Evolutionary conservation across 371 early-diverging fungal genomes (phyloP).

Genomic region (Haplosporangium sp.): DNA sequence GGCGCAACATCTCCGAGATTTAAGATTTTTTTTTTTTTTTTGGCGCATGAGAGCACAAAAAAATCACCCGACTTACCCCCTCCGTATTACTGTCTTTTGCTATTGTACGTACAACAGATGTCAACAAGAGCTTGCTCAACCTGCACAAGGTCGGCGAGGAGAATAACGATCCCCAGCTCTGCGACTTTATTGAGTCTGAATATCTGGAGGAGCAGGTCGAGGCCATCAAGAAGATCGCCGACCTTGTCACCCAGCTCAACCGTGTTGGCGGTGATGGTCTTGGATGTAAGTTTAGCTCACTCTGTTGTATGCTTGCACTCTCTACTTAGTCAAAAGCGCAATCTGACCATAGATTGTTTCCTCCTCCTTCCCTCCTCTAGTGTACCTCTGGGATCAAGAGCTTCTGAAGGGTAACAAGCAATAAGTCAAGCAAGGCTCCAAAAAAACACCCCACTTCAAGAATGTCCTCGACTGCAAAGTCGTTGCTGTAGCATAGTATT

Average conservation of each 20-base stretch:
- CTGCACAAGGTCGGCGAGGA: slow-evolving; percentile 64
- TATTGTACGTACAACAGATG: slow-evolving; percentile 55
- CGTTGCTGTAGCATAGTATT: no score
- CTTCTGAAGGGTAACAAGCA: slow-evolving; percentile 54
- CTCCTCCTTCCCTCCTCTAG: slow-evolving; percentile 49
- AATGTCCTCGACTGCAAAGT: no score
- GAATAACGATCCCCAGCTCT: slow-evolving; percentile 66
- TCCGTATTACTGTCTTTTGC: not conserved
- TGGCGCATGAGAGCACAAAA: not conserved
- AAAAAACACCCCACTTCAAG: no score
- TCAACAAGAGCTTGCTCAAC: slow-evolving; percentile 71
- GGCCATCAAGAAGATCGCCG: slow-evolving; percentile 72
- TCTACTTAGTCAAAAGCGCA: not conserved
- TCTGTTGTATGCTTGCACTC: not conserved
- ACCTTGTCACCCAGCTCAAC: slow-evolving; percentile 74
- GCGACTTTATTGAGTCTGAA: slow-evolving; percentile 66
- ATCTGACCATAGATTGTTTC: not conserved
- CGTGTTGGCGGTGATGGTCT: slow-evolving; percentile 68
- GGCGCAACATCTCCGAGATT: not conserved
- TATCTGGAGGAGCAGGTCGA: slow-evolving; percentile 77
- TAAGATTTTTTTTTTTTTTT: not conserved
- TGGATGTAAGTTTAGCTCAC: slow-evolving; percentile 51
- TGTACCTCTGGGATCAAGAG: slow-evolving; percentile 74
- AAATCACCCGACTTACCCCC: slow-evolving; percentile 5
- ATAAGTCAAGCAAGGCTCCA: not conserved